Conservation (phyloP, 441 rosid genomes). For the Euphorbia celastroides region DNA sequence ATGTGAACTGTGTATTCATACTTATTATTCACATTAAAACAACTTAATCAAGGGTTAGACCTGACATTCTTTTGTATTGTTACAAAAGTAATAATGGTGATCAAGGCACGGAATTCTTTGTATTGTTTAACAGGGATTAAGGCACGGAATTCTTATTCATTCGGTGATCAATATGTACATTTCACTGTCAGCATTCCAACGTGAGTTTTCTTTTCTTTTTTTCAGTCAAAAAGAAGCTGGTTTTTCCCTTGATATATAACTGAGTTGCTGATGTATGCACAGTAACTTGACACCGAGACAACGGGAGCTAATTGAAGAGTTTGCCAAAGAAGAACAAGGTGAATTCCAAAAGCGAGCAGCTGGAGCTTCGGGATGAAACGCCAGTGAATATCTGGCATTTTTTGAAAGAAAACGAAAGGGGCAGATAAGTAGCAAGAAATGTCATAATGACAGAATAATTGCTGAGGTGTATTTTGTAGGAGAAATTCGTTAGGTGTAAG, state of each 20-base stretch:
- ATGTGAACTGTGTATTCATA: too few relatives aligned
- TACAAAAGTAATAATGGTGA: too few relatives aligned
- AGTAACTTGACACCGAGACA: conserved; percentile 83
- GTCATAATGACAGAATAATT: background rate
- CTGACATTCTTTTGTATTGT: too few relatives aligned
- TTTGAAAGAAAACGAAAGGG: background rate
- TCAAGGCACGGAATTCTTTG: too few relatives aligned
- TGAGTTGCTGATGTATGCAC: conserved; percentile 15
- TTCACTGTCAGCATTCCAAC: conserved; percentile 79
- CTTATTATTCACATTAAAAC: too few relatives aligned
- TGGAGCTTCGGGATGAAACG: conserved; percentile 65
- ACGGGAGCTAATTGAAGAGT: conserved; percentile 89
- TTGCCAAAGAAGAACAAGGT: conserved; percentile 84
- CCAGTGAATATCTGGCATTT: background rate
- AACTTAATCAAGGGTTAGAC: too few relatives aligned
- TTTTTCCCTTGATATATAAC: background rate
- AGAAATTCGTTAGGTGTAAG: background rate
- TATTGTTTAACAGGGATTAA: conserved; percentile 51
- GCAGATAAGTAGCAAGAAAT: background rate
- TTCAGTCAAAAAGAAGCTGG: too few relatives aligned
- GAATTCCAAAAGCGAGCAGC: conserved; percentile 65
- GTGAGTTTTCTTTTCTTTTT: conserved; percentile 38
- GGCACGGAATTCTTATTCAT: conserved; percentile 54
- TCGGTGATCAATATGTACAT: conserved; percentile 87
- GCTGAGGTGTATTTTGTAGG: conserved; percentile 3